Conservation (phyloP, 139 green algal genomes). For the Diplosphaera chodatii region DNA sequence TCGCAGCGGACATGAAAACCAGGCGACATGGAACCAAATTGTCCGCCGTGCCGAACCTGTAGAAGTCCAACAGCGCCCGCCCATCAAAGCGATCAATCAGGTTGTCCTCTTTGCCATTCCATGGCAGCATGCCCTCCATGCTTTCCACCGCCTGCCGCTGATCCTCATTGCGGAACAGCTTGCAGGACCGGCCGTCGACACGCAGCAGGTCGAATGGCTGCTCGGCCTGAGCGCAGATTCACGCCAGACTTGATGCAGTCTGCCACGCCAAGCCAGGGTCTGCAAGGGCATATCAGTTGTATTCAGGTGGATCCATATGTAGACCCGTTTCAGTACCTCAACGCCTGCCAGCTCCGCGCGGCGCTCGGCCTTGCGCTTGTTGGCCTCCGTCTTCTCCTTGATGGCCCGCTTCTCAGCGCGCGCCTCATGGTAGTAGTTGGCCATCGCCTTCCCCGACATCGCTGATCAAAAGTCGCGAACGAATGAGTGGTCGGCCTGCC, state of each 20-base stretch:
- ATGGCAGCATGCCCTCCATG: constrained; percentile 55
- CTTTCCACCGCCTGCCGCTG: constrained; percentile 40
- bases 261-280: background rate
- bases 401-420: constrained; percentile 34
- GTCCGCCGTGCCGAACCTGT: constrained; percentile 12
- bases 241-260: background rate
- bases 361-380: constrained; percentile 37
- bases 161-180: constrained; percentile 38
- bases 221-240: constrained; percentile 18
- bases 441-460: too few relatives aligned
- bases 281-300: background rate
- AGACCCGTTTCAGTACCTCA: too few relatives aligned
- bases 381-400: constrained; percentile 43
- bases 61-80: constrained; percentile 67
- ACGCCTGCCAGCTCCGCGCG: constrained; percentile 28
- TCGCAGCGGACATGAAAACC: too few relatives aligned
- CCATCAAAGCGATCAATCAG: constrained; percentile 74
- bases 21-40: too few relatives aligned
- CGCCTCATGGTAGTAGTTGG: constrained; percentile 64
- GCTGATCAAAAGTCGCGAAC: too few relatives aligned
- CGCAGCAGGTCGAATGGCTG: constrained; percentile 56
- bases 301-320: too few relatives aligned
- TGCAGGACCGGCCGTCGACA: constrained; percentile 47
- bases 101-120: constrained; percentile 50
- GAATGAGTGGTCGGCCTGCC: too few relatives aligned